Evolutionary conservation across 2,329 filamentous ascomycete species (phyloP), one percentile per base, ranked within the genome.

Genomic region (Podosphaera fusca): DNA sequence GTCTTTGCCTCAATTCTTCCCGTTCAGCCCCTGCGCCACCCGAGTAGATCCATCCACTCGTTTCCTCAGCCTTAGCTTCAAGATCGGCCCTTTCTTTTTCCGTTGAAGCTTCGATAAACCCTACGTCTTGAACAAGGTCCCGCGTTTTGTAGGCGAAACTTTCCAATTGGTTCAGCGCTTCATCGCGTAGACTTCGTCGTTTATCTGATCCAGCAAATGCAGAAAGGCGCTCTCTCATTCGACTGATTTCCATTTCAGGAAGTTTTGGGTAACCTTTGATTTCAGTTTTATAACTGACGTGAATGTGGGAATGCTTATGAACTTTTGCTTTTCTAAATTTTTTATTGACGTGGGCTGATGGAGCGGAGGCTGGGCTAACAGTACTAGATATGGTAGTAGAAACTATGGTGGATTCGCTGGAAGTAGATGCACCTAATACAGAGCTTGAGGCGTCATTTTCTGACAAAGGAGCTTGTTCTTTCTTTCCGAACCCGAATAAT

Each of bases 401-500:
- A 70, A 59, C 81, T 68, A 3, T 73, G 69, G 56, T 81, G 63
- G 64, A 58, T 50, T 63, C 77, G 71, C 61, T 42, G 29, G 60
- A 58, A 10, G 61, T 59, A 61, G 65, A 52, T 30, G 61, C 59
- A 2, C 58, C 55, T 29, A 55, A 56, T 71, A 68, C 38, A 72
- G 69, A 59, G 14, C 74, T 73, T 6, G 76, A 70, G 10, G 76
- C 73, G 47, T 76, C 79, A 30, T 73, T 74, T 10, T 77, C 84
- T 59, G 79, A 76, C 38, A 95, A 67, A 4, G 76, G 74, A 60
- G 78, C 76, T 70, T 95, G 85, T 57, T 90, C 85, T 36, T 85
- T 84, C 71, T 94, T 94, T 33, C 90, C 92, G 67, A 96, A 89
- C 4, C 92, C 92, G 67, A 98, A 94, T 60, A 95, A 79, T 61